Conservation (phyloP, 495 filamentous ascomycete genomes). For the Hypomontagnella monticulosa region DNA sequence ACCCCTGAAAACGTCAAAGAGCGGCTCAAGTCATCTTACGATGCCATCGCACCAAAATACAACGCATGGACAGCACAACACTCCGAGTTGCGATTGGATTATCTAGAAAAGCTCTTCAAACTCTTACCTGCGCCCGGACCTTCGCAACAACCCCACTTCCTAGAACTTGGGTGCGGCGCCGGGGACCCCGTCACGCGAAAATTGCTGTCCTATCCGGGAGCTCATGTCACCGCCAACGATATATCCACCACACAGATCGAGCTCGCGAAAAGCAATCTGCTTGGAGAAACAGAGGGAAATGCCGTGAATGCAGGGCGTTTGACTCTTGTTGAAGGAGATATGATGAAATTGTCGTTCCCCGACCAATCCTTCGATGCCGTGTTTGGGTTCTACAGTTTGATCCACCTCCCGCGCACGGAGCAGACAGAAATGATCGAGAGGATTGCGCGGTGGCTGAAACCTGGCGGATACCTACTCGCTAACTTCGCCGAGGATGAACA, state of each 20-base stretch:
- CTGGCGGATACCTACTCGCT: conserved; percentile 45
- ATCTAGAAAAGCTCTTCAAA: conserved; percentile 39
- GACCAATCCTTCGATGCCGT: conserved; percentile 42
- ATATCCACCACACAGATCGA: conserved; percentile 46
- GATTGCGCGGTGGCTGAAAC: conserved; percentile 45
- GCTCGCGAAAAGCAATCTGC: conserved; percentile 30
- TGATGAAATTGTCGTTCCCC: conserved; percentile 44
- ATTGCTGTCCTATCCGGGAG: conserved; percentile 32
- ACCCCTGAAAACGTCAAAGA: conserved; percentile 41
- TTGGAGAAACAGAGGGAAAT: conserved; percentile 1
- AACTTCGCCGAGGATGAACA: conserved; percentile 44
- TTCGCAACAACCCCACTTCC: conserved; percentile 24
- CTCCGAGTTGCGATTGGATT: conserved; percentile 28
- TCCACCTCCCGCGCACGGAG: conserved; percentile 51
- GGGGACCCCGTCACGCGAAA: conserved; percentile 44
- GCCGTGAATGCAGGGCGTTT: conserved; percentile 13
- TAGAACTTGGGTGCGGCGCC: conserved; percentile 51
- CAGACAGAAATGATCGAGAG: conserved; percentile 46
- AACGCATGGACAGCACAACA: conserved; percentile 44
- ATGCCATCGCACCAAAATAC: conserved; percentile 46
- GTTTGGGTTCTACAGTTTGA: conserved; percentile 47
- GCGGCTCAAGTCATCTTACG: conserved; percentile 49
- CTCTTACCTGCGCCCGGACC: conserved; percentile 10
- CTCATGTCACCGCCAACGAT: conserved; percentile 46
- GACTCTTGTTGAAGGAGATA: conserved; percentile 45